Evolutionary conservation across 2,329 filamentous ascomycete species (phyloP).

Genomic region (Fonsecaea nubica): DNA sequence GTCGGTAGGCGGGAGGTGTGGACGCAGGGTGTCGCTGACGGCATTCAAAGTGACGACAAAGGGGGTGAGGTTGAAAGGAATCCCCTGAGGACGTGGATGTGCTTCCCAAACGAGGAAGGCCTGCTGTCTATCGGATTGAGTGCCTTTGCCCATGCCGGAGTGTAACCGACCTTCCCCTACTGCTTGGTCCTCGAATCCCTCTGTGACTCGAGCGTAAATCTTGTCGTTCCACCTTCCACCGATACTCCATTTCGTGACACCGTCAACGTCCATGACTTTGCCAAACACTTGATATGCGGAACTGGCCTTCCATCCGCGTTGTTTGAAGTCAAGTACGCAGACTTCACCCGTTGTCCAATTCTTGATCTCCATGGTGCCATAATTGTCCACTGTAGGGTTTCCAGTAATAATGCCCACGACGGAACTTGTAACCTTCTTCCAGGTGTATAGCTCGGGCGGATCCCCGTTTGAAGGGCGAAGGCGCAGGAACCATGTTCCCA

Average conservation of each 20-base stretch:
- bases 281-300: constrained; percentile 88
- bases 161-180: constrained; percentile 64
- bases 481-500: constrained; percentile 95
- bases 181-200: constrained; percentile 80
- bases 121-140: constrained; percentile 55
- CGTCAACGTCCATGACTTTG: constrained; percentile 79
- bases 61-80: constrained; percentile 96
- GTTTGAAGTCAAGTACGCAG: constrained; percentile 90
- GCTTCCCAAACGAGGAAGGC: constrained; percentile 95
- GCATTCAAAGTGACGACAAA: constrained; percentile 96
- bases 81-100: constrained; percentile 76
- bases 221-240: constrained; percentile 98
- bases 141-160: constrained; percentile 50
- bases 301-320: constrained; percentile 92
- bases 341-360: constrained; percentile 95
- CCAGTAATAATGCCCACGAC: constrained; percentile 99
- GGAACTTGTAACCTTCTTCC: constrained; percentile 98
- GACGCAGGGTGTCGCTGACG: constrained; percentile 78
- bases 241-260: constrained; percentile 84
- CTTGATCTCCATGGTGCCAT: constrained; percentile 94
- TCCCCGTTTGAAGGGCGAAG: constrained; percentile 77
- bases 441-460: constrained; percentile 89
- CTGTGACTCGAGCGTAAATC: constrained; percentile 90
- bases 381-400: constrained; percentile 96
- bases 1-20: constrained; percentile 87